phyloP scores from a whole-genome alignment of 2,329 filamentous ascomycete species.

The Epichloe aotearoae region DNA sequence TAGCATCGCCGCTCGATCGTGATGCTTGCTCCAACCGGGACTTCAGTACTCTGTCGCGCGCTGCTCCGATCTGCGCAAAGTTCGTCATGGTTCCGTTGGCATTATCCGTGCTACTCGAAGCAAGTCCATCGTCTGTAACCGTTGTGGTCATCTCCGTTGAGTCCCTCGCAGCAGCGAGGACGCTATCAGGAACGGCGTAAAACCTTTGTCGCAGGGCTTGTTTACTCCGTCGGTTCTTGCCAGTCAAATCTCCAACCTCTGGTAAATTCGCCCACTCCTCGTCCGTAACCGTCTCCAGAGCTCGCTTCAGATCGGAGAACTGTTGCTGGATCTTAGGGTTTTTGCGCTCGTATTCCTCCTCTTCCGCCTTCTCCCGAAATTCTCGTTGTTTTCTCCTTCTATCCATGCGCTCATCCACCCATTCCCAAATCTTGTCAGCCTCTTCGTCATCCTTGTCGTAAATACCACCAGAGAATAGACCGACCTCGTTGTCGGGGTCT shows the following conservation, averaged over 20 bases:
- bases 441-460: slow-evolving; percentile 98
- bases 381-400: slow-evolving; percentile 83
- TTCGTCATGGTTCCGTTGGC: slow-evolving; percentile 92
- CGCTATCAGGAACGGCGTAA: slow-evolving; percentile 94
- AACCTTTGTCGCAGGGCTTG: slow-evolving; percentile 74
- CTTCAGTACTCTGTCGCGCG: slow-evolving; percentile 88
- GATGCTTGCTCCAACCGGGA: slow-evolving; percentile 88
- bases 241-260: slow-evolving; percentile 91
- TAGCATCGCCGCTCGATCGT: slow-evolving; percentile 49
- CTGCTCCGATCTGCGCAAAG: slow-evolving; percentile 93
- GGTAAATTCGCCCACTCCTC: slow-evolving; percentile 95
- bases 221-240: slow-evolving; percentile 77
- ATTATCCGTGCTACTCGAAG: slow-evolving; percentile 23
- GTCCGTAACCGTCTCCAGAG: slow-evolving; percentile 74
- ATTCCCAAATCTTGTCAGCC: slow-evolving; percentile 88
- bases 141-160: slow-evolving; percentile 74
- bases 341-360: slow-evolving; percentile 88
- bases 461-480: slow-evolving; percentile 85
- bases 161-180: slow-evolving; percentile 78
- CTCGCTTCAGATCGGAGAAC: slow-evolving; percentile 90
- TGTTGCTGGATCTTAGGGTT: slow-evolving; percentile 98
- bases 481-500: slow-evolving; percentile 94
- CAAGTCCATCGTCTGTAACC: slow-evolving; percentile 61
- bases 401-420: slow-evolving; percentile 96
- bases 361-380: slow-evolving; percentile 81